These are phyloP conservation scores for Acanthochlamys bracteata DNA, from an alignment of 106 monocot genomes.

Conservation along the genomic window DNA sequence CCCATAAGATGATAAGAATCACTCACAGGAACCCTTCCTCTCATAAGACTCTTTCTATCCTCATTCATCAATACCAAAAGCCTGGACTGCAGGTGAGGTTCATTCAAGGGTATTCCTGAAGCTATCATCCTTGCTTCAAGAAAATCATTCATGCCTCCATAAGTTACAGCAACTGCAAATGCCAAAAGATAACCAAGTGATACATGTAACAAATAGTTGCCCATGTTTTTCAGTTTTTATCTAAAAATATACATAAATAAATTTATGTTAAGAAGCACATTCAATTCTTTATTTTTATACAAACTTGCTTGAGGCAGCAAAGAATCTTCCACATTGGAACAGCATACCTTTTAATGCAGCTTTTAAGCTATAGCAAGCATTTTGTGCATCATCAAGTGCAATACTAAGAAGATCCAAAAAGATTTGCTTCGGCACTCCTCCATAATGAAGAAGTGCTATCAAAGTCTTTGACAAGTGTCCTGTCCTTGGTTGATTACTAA, in stretches of 20 bases:
- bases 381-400: constrained; percentile 23
- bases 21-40: constrained; percentile 35
- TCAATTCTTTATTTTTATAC: too few species aligned
- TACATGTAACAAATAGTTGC: too few species aligned
- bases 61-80: constrained; percentile 28
- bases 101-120: constrained; percentile 60
- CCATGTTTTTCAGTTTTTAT: too few species aligned
- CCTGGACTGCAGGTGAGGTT: constrained; percentile 34
- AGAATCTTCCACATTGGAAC: too few species aligned
- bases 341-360: constrained; percentile 42
- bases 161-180: constrained; percentile 39
- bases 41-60: constrained; percentile 35
- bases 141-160: constrained; percentile 51
- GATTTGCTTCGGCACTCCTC: constrained; percentile 55
- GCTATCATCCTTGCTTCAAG: constrained; percentile 41
- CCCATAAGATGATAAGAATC: constrained; percentile 83
- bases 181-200: too few species aligned
- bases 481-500: constrained; percentile 50
- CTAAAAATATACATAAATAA: too few species aligned
- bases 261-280: too few species aligned
- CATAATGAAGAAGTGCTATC: constrained; percentile 55
- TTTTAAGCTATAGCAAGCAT: constrained; percentile 14
- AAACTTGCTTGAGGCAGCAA: too few species aligned
- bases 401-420: constrained; percentile 42
- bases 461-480: constrained; percentile 35